Evolutionary conservation across 805 yeast species (phyloP).

Genomic region (Naumovozyma castellii): DNA sequence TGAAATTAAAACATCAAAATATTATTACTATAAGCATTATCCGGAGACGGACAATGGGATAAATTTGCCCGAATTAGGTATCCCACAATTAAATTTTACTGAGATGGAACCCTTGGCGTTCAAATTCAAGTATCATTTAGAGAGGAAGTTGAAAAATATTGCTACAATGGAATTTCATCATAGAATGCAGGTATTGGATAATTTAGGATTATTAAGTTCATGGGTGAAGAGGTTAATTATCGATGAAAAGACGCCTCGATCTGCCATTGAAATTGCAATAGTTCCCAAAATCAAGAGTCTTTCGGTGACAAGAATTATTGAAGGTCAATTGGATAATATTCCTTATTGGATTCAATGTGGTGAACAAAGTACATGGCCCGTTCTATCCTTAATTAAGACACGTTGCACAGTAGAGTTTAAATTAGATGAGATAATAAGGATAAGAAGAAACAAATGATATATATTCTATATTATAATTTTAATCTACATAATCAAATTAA

Average conservation of each 20-base stretch:
- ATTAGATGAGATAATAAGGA: slow-evolving; percentile 58
- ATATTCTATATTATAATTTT: not conserved
- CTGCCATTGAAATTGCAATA: slow-evolving; percentile 76
- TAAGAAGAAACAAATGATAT: slow-evolving; percentile 19
- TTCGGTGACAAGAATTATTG: slow-evolving; percentile 66
- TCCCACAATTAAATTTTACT: slow-evolving; percentile 25
- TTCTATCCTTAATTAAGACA: slow-evolving; percentile 73
- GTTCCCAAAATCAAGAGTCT: slow-evolving; percentile 78
- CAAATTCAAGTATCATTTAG: slow-evolving; percentile 29
- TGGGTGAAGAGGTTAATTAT: slow-evolving; percentile 66
- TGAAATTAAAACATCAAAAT: slow-evolving; percentile 36
- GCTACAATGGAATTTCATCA: slow-evolving; percentile 75
- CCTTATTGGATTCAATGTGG: slow-evolving; percentile 88
- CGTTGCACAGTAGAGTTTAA: slow-evolving; percentile 86
- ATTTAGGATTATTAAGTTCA: slow-evolving; percentile 63
- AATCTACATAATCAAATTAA: not conserved
- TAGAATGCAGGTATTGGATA: slow-evolving; percentile 69
- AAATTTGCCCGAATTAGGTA: slow-evolving; percentile 13
- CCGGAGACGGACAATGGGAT: slow-evolving; percentile 28
- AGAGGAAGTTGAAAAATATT: slow-evolving; percentile 42
- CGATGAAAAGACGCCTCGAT: slow-evolving; percentile 78
- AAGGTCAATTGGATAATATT: slow-evolving; percentile 68
- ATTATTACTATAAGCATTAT: slow-evolving; percentile 31
- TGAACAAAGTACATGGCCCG: slow-evolving; percentile 89
- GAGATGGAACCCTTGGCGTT: slow-evolving; percentile 31